A percentile compares a stretch with the other conserved stretches of the same genome.
These are phyloP conservation scores for Myxozyma geophila DNA, from an alignment of 805 yeast genomes.

Conservation along the genomic window DNA sequence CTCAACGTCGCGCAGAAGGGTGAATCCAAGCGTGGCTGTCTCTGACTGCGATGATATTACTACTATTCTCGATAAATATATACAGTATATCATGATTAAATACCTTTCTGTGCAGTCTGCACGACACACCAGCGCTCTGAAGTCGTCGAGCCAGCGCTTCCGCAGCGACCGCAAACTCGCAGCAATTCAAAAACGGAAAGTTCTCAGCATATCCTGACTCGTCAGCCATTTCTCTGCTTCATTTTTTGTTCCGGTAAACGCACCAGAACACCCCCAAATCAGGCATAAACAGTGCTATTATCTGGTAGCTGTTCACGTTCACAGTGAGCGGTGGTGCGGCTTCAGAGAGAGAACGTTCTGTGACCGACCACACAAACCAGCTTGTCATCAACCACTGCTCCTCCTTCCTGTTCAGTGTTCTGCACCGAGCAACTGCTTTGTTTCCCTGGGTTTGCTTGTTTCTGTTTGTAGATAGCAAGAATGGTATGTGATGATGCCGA, in stretches of 20 bases:
- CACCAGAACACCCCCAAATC: background rate
- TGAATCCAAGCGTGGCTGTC: constrained; percentile 2
- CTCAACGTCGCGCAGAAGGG: background rate
- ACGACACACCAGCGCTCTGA: constrained; percentile 2
- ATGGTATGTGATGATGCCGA: background rate
- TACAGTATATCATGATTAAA: background rate
- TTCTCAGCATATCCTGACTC: background rate
- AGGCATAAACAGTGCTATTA: background rate
- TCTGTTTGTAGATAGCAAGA: background rate
- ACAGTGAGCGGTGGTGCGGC: background rate
- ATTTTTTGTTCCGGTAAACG: background rate
- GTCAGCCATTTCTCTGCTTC: background rate
- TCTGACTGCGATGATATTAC: background rate
- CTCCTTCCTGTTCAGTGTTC: background rate
- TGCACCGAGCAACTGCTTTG: background rate
- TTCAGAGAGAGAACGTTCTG: constrained; percentile 8
- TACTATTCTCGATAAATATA: background rate
- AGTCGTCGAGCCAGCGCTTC: constrained; percentile 17
- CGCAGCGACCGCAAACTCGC: constrained; percentile 26
- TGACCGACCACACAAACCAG: background rate
- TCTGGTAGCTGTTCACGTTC: background rate
- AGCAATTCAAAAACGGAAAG: constrained; percentile 16
- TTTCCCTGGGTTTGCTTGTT: background rate
- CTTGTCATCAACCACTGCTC: constrained; percentile 5
- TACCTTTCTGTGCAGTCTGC: background rate